Evolutionary conservation across 2,329 filamentous ascomycete species (phyloP).

Genomic region (Sclerotinia nivalis): DNA sequence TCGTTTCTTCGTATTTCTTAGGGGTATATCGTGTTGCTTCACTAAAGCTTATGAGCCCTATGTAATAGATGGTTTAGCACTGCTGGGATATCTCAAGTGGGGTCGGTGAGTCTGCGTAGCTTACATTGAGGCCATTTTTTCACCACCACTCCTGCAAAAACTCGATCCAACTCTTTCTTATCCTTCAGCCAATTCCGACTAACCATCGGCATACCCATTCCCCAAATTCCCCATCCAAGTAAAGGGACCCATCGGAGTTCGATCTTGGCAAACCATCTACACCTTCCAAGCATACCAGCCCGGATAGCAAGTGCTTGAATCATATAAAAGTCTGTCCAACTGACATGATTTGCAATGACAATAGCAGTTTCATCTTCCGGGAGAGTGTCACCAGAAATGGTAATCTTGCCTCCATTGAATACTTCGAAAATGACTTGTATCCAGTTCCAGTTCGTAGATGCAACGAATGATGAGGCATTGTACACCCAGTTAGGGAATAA

Average conservation of each 20-base stretch:
- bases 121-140: slow-evolving; percentile 59
- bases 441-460: slow-evolving; percentile 56
- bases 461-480: slow-evolving; percentile 55
- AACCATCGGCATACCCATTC: slow-evolving; percentile 65
- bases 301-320: slow-evolving; percentile 58
- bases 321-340: slow-evolving; percentile 65
- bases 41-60: slow-evolving; percentile 65
- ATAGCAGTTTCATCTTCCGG: slow-evolving; percentile 59
- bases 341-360: slow-evolving; percentile 60
- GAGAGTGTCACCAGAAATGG: slow-evolving; percentile 53
- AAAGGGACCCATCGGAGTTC: slow-evolving; percentile 60
- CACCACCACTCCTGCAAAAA: slow-evolving; percentile 56
- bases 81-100: background rate
- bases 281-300: slow-evolving; percentile 60
- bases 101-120: slow-evolving; percentile 34
- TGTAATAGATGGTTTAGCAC: slow-evolving; percentile 17
- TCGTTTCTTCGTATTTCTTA: slow-evolving; percentile 53
- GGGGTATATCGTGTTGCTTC: slow-evolving; percentile 62
- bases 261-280: slow-evolving; percentile 63
- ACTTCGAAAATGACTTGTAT: slow-evolving; percentile 58
- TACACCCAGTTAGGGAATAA: slow-evolving; percentile 54
- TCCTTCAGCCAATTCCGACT: slow-evolving; percentile 61
- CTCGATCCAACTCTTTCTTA: slow-evolving; percentile 55
- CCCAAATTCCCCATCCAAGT: slow-evolving; percentile 64
- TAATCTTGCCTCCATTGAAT: slow-evolving; percentile 55